These are phyloP conservation scores for Clitopilus hobsonii DNA, from an alignment of 768 basidiomycete genomes.

Conservation along the genomic window DNA sequence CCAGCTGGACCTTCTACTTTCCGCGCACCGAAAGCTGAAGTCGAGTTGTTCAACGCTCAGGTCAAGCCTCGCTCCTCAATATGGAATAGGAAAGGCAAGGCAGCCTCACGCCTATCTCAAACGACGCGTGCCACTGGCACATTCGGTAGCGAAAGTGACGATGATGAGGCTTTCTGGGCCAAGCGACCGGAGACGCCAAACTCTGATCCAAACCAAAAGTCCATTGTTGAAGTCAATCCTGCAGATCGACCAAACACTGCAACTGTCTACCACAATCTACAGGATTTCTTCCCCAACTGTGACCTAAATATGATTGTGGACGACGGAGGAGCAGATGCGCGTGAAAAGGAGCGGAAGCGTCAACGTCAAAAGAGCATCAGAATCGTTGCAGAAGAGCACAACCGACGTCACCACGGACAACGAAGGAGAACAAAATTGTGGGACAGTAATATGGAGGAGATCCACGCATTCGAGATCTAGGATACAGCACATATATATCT, in stretches of 20 bases:
- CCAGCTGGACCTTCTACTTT: not conserved
- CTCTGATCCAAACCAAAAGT: not conserved
- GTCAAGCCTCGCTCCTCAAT: not conserved
- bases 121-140: not conserved
- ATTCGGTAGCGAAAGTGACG: conserved; percentile 10
- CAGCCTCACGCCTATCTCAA: not conserved
- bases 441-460: conserved; percentile 38
- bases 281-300: conserved; percentile 84
- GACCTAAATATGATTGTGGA: conserved; percentile 47
- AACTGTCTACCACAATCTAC: conserved; percentile 74
- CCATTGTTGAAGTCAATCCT: conserved; percentile 7
- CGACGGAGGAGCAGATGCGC: conserved; percentile 27
- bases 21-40: not conserved
- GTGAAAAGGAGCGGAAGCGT: conserved; percentile 2
- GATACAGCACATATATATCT: conserved; percentile 1
- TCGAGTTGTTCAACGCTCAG: not conserved
- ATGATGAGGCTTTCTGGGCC: conserved; percentile 23
- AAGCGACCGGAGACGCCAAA: conserved; percentile 19
- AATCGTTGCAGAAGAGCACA: conserved; percentile 72
- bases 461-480: conserved; percentile 18
- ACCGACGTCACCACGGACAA: conserved; percentile 40
- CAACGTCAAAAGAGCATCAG: conserved; percentile 64
- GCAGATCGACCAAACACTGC: conserved; percentile 68
- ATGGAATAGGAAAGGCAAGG: not conserved
- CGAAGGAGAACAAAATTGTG: conserved; percentile 35